Evolutionary conservation across 148 eudicot species (phyloP).

Genomic region (Rhododendron mucronatum): DNA sequence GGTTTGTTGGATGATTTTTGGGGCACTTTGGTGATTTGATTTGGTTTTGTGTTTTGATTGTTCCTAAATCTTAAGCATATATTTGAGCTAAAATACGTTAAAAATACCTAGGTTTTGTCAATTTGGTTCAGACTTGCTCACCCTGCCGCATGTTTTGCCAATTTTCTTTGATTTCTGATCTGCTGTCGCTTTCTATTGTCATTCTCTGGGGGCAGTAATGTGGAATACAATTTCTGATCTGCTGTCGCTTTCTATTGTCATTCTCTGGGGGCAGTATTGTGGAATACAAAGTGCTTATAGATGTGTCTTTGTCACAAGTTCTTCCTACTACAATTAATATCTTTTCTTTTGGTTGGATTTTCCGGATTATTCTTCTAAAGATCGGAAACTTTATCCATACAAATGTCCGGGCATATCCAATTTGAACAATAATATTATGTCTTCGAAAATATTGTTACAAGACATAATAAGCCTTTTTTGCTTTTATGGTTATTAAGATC

Average conservation of each 20-base stretch:
- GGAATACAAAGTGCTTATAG: not conserved
- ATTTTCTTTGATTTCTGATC: not conserved
- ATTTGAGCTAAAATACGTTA: not conserved
- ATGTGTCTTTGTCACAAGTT: not conserved
- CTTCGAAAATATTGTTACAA: not conserved
- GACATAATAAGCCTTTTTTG: not conserved
- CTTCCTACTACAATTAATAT: not conserved
- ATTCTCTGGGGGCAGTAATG: not conserved
- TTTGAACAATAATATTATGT: not conserved
- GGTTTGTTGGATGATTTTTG: not conserved
- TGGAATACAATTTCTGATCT: not conserved
- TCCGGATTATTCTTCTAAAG: not conserved
- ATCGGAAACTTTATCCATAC: not conserved
- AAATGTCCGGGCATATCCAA: not conserved
- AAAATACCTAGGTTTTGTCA: not conserved
- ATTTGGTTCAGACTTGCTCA: not conserved
- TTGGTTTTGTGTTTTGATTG: not conserved
- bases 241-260: not conserved
- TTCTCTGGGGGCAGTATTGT: not conserved
- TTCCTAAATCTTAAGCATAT: not conserved
- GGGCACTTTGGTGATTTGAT: conserved; percentile 1
- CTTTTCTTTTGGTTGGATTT: not conserved
- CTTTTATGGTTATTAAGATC: not conserved
- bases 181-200: not conserved
- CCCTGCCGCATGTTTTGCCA: conserved; percentile 8